Evolutionary conservation across 768 basidiomycete species (phyloP), one percentile per base, ranked within the genome.

Genomic region (Amanita polypyramis): DNA sequence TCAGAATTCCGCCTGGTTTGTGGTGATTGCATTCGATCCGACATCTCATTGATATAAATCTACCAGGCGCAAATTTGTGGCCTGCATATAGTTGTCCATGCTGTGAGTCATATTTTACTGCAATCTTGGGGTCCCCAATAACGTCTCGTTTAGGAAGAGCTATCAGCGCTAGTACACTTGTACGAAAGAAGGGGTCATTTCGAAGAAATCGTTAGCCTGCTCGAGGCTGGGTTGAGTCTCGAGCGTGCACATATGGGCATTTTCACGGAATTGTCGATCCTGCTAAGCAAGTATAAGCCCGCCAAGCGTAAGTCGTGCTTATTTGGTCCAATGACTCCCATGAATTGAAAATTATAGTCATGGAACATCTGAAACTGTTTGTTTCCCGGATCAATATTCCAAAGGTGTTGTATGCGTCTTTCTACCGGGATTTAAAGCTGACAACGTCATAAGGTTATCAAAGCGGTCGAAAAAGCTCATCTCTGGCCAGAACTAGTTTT

Each of bases 161-260:
- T 92, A 19, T 64, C 77, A 52, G 74, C 76, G 39, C 60, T 89
- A 56, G 70, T 98, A 40, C 77, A 79, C 56, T 76, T 85, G 47
- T 98, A 98, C 59, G 96, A 99, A 64, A 79, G 79, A 50, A 79
- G 81, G 20, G 96, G 96, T 35, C 81, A 90, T 70, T 97, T 97
- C 57, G 91, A 96, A 53, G 95, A 99, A 65, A 79, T 98, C 53
- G 80, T 98, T 45, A 72, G 79, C 47, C 73, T 98, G 15, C 71
- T 99, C 55, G 96, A 99, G 63, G 94, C 93, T 52, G 96, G 92
- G 55, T 69, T 99, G 51, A 97, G 95, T 61, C 71, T 98, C 55
- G 96, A 99, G 67, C 82, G 96, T 47, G 96, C 96, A 27, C 96
- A 99, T 59, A 94, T 95, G 92, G 95, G 95, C 54, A 94, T 98